phyloP scores from a whole-genome alignment of 2,329 filamentous ascomycete species.

The Cytospora mali region DNA sequence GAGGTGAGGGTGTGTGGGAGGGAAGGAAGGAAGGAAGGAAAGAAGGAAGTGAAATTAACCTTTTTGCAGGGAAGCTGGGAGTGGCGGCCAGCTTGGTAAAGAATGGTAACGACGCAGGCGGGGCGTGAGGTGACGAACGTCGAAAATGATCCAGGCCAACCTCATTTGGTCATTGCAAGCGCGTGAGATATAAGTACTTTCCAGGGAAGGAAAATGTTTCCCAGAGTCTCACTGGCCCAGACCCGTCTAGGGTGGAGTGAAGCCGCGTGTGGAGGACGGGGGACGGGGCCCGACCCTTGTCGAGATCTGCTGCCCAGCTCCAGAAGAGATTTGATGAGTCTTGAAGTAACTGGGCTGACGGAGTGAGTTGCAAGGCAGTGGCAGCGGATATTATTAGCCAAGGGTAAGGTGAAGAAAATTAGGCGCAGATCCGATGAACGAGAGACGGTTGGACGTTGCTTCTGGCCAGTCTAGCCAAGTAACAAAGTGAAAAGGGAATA shows the following conservation, averaged over 20 bases:
- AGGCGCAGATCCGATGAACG: conserved; percentile 34
- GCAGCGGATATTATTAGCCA: conserved; percentile 27
- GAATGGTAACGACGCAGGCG: conserved; percentile 43
- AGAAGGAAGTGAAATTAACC: conserved; percentile 41
- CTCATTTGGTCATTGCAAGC: conserved; percentile 49
- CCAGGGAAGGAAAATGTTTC: conserved; percentile 33
- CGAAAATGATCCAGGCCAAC: conserved; percentile 45
- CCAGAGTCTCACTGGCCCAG: conserved; percentile 24
- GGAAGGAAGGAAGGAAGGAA: conserved; percentile 20
- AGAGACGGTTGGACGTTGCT: conserved; percentile 34
- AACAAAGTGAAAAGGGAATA: conserved; percentile 44
- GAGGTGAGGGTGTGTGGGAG: conserved; percentile 21
- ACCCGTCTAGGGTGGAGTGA: conserved; percentile 27
- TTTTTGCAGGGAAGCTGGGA: conserved; percentile 46
- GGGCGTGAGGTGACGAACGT: conserved; percentile 47
- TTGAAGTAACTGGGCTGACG: conserved; percentile 14
- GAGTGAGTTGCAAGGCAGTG: conserved; percentile 20
- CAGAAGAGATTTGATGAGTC: conserved; percentile 24
- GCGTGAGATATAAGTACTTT: conserved; percentile 36
- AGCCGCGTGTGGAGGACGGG: conserved; percentile 21
- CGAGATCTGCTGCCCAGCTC: conserved; percentile 22
- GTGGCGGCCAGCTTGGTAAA: conserved; percentile 50
- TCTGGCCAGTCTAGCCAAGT: conserved; percentile 44
- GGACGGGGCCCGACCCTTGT: conserved; percentile 22
- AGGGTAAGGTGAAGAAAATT: conserved; percentile 34